These are phyloP conservation scores for Lactarius trivialis DNA, from an alignment of 768 basidiomycete genomes.

Conservation along the genomic window DNA sequence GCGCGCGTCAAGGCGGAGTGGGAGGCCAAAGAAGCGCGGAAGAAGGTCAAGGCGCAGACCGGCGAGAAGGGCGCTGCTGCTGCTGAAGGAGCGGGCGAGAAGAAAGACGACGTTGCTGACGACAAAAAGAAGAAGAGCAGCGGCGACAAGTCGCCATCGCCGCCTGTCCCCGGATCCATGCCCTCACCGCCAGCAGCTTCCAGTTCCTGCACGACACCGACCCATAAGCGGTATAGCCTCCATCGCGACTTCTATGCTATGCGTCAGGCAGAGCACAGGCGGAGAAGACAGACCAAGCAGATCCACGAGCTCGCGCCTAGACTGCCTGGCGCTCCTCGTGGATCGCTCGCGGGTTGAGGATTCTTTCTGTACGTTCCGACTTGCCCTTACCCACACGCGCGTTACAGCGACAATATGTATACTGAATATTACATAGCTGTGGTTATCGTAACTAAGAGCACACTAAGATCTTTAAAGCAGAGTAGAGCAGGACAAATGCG, in stretches of 20 bases:
- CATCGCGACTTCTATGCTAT: constrained; percentile 80
- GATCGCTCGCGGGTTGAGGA: neutral
- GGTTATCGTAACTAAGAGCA: neutral
- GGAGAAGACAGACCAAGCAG: constrained; percentile 57
- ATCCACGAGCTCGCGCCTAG: constrained; percentile 65
- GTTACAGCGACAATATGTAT: neutral
- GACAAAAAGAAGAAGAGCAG: constrained; percentile 24
- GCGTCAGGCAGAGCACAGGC: constrained; percentile 70
- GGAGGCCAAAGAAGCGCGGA: constrained; percentile 65
- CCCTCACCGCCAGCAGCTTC: constrained; percentile 20
- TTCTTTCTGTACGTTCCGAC: neutral
- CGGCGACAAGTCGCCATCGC: constrained; percentile 28
- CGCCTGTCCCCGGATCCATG: constrained; percentile 30
- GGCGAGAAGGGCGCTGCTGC: constrained; percentile 33
- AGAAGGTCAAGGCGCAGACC: too few relatives aligned
- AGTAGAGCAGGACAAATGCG: neutral
- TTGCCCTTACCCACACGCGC: neutral
- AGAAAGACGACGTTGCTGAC: constrained; percentile 32
- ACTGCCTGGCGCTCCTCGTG: constrained; percentile 46
- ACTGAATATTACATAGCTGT: neutral
- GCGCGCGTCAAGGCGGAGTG: constrained; percentile 73
- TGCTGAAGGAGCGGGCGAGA: constrained; percentile 31
- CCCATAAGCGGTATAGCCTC: constrained; percentile 72
- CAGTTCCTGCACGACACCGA: constrained; percentile 29
- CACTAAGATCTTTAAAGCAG: neutral